Evolutionary conservation across 2,329 filamentous ascomycete species (phyloP).

Genomic region (Dothistroma pini): DNA sequence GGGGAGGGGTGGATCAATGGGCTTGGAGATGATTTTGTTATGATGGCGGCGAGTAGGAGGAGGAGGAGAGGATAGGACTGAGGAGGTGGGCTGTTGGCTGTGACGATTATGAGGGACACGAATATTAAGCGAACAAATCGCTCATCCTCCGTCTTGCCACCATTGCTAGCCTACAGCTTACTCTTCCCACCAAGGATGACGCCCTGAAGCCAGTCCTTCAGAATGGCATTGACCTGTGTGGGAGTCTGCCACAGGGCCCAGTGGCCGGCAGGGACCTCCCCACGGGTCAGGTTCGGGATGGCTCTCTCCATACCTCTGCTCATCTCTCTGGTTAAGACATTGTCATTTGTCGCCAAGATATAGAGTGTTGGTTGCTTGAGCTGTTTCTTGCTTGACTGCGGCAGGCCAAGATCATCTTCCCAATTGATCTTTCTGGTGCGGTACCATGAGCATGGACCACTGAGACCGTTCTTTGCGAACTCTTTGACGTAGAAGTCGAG

Average conservation of each 20-base stretch:
- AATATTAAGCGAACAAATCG: too few species aligned
- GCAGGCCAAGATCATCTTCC: slow-evolving; percentile 61
- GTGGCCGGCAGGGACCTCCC: slow-evolving; percentile 67
- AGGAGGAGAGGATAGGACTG: background rate
- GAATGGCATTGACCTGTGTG: slow-evolving; percentile 63
- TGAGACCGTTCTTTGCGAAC: slow-evolving; percentile 68
- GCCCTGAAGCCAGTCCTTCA: slow-evolving; percentile 64
- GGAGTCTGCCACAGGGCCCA: slow-evolving; percentile 79
- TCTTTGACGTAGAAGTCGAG: slow-evolving; percentile 72
- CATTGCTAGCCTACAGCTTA: slow-evolving; percentile 37
- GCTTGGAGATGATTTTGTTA: slow-evolving; percentile 1
- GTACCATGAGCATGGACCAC: slow-evolving; percentile 69
- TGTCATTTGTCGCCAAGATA: slow-evolving; percentile 67
- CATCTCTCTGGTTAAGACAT: slow-evolving; percentile 68
- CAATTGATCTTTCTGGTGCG: slow-evolving; percentile 68
- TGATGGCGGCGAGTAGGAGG: background rate
- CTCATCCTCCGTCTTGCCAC: too few species aligned
- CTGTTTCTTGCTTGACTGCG: slow-evolving; percentile 15
- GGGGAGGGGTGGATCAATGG: background rate
- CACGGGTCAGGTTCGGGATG: slow-evolving; percentile 62
- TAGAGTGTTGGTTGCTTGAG: slow-evolving; percentile 60
- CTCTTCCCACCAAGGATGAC: slow-evolving; percentile 49
- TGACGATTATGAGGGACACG: too few species aligned
- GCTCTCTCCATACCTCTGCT: slow-evolving; percentile 65
- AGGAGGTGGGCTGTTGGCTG: too few species aligned